Evolutionary conservation across 768 basidiomycete genomes (phyloP).

Genomic region (Amanita molliuscula): DNA sequence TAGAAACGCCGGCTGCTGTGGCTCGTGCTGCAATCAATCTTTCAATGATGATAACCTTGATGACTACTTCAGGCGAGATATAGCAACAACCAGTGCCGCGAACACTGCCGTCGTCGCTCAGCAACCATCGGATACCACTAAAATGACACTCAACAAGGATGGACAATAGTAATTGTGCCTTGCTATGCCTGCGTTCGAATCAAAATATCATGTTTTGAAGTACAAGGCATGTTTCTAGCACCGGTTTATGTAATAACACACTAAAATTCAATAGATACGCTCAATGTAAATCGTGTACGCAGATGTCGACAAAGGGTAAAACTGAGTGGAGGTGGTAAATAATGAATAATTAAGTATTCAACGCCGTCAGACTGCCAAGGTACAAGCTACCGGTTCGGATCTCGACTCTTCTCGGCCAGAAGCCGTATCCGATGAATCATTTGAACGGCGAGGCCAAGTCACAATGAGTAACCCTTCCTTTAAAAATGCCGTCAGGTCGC

Average conservation of each 20-base stretch:
- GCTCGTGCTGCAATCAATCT: constrained; percentile 29
- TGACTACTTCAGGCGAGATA: constrained; percentile 23
- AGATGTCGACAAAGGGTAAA: too few species aligned
- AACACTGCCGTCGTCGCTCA: constrained; percentile 12
- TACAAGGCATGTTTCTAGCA: too few species aligned
- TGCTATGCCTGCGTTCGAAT: too few species aligned
- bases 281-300: too few species aligned
- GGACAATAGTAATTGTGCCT: neutral
- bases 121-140: constrained; percentile 16
- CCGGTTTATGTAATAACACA: too few species aligned
- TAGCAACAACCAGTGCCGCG: constrained; percentile 25
- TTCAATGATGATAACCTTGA: constrained; percentile 34
- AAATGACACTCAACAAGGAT: constrained; percentile 11
- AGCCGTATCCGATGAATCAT: neutral
- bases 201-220: too few species aligned
- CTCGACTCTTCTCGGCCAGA: neutral
- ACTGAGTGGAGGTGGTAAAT: too few species aligned
- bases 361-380: too few species aligned
- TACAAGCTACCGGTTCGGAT: neutral
- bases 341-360: too few species aligned
- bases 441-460: constrained; percentile 26
- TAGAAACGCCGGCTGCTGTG: constrained; percentile 32
- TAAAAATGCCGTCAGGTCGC: constrained; percentile 24
- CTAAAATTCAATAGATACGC: too few species aligned
- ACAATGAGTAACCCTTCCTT: constrained; percentile 32